Evolutionary conservation across 1,139 yeast genomes (phyloP), one percentile per base, ranked within the genome.

Genomic region (Pichia sp.): DNA sequence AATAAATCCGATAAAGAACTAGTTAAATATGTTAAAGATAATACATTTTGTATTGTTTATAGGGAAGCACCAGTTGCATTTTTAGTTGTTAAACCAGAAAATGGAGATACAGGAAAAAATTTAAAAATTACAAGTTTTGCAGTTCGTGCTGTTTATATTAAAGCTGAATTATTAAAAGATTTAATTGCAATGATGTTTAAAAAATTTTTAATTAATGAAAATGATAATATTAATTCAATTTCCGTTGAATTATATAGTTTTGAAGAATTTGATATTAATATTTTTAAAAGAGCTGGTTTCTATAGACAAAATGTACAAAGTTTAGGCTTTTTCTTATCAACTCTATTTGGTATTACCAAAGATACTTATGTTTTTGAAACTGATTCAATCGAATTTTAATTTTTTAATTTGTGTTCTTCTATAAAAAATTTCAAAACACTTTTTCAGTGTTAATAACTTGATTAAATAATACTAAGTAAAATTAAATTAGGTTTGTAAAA

Each of bases 21-120:
- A 53, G 52, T 69, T 50, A 55, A 63, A 50, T 50, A 59, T 47
- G 49, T 67, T 63, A 73, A 74, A 26, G 64, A 70, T 16, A 74
- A 81, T 53, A 67, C 87, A 2, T 76, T 73, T 46, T 55, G 81
- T 38, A 69, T 82, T 23, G 59, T 74, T 12, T 83, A 82, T 63
- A 74, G 89, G 57, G 76, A 74, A 26, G 69, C 81, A 2, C 89
- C 92, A 24, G 80, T 84, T 57, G 87, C 87, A 1, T 65, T 80
- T 36, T 65, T 74, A 24, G 65, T 81, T 4, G 63, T 69, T 43
- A 65, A 62, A n/a, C 50, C 65, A 43, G 57, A 62, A 34, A 53
- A 59, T 24, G 55, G 57, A 1, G 44, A 64, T 32, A 51, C 61
- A 4, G 28, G 11, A 8, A 54, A 58, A 6, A 61, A 65, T 10